These are phyloP conservation scores for Amniculicola lignicola DNA, from an alignment of 495 filamentous ascomycete genomes.

Conservation along the genomic window DNA sequence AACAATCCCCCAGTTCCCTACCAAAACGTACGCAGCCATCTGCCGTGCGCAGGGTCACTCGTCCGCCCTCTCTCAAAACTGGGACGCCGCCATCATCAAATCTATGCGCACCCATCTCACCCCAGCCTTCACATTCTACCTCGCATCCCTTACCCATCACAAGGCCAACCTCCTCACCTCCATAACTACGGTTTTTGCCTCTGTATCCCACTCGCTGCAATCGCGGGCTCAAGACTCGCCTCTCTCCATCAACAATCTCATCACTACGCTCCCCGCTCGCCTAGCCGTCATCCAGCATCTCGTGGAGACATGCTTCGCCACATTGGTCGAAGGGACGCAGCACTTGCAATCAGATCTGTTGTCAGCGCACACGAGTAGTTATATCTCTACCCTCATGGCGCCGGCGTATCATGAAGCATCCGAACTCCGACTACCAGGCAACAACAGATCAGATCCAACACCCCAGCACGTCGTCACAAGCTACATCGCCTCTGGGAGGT, in stretches of 20 bases:
- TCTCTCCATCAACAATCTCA: conserved; percentile 10
- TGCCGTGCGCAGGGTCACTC: conserved; percentile 18
- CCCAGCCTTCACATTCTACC: conserved; percentile 19
- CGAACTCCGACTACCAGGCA: neutral
- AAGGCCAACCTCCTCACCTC: conserved; percentile 9
- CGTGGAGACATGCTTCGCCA: conserved; percentile 12
- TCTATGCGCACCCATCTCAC: conserved; percentile 20
- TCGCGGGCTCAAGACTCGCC: neutral
- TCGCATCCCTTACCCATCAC: conserved; percentile 4
- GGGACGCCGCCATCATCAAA: conserved; percentile 23
- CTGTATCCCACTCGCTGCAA: conserved; percentile 3
- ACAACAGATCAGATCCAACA: neutral
- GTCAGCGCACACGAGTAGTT: conserved; percentile 16
- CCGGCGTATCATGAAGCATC: conserved; percentile 15
- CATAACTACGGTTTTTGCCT: conserved; percentile 7
- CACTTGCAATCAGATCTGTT: conserved; percentile 16
- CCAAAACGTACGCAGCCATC: conserved; percentile 15
- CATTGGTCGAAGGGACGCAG: conserved; percentile 18
- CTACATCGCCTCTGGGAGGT: conserved; percentile 12
- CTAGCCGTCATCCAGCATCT: conserved; percentile 5
- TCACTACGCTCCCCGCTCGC: conserved; percentile 1
- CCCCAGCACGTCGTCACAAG: conserved; percentile 18
- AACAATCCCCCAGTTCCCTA: conserved; percentile 7
- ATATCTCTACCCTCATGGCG: conserved; percentile 21
- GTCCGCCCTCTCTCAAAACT: too few relatives aligned